Conservation (phyloP, 495 filamentous ascomycete species). For the Aspergillus kassunensis region DNA sequence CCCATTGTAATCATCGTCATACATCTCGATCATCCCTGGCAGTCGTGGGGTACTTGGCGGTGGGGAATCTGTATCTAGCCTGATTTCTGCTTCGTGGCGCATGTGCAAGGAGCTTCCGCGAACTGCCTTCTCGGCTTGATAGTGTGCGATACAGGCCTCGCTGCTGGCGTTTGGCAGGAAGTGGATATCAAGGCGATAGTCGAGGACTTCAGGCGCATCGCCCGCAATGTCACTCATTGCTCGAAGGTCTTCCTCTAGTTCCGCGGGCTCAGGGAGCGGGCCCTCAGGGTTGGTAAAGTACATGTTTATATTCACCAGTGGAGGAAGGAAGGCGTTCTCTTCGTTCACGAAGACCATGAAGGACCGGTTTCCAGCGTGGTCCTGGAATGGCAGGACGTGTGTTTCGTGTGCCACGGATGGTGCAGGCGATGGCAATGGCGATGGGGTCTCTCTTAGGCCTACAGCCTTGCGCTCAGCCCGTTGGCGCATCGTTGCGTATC, state of each 20-base stretch:
- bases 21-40: conserved; percentile 2
- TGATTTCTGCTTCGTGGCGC: not conserved
- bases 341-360: conserved; percentile 8
- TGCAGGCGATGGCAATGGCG: not conserved
- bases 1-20: not conserved
- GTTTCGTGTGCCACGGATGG: not conserved
- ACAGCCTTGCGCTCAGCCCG: not conserved
- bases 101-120: not conserved
- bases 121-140: conserved; percentile 1
- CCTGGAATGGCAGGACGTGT: conserved; percentile 4
- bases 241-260: not conserved
- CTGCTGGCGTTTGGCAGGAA: not conserved
- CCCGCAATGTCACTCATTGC: no score
- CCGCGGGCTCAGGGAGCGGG: not conserved
- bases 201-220: not conserved
- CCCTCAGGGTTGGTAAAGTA: conserved; percentile 3
- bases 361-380: not conserved
- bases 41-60: conserved; percentile 1
- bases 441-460: not conserved
- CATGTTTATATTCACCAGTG: conserved; percentile 1
- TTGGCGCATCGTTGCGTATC: not conserved
- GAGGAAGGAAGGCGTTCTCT: conserved; percentile 1
- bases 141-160: not conserved
- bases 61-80: not conserved
- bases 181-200: conserved; percentile 2